These are phyloP conservation scores for Calonectria crousiana DNA, from an alignment of 2,329 filamentous ascomycete species.

Conservation along the genomic window DNA sequence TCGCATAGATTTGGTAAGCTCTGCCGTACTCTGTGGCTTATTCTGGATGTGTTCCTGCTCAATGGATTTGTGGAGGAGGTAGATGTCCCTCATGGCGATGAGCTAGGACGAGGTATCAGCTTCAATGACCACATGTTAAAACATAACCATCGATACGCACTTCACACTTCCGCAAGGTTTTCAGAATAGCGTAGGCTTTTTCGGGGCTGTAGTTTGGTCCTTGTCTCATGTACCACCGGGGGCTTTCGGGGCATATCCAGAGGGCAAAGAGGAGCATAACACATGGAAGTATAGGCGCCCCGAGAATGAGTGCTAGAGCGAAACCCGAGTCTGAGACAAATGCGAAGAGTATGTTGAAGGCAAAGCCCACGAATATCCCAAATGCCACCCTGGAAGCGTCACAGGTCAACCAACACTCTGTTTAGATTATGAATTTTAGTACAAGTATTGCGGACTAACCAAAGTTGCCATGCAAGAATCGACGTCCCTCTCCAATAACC, in stretches of 20 bases:
- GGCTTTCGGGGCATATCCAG: constrained; percentile 55
- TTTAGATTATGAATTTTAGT: constrained; percentile 40
- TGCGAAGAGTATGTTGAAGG: constrained; percentile 34
- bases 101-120: neutral
- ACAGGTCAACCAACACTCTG: constrained; percentile 36
- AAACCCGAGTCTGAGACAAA: neutral
- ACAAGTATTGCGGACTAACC: constrained; percentile 44
- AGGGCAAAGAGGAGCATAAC: constrained; percentile 49
- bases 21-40: neutral
- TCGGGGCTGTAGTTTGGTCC: constrained; percentile 49
- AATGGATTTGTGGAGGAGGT: constrained; percentile 32
- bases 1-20: neutral
- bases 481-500: constrained; percentile 62
- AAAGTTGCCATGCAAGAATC: constrained; percentile 61
- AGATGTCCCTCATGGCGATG: neutral
- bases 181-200: constrained; percentile 50
- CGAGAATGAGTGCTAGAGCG: constrained; percentile 49
- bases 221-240: constrained; percentile 53
- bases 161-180: constrained; percentile 47
- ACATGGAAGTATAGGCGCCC: constrained; percentile 50
- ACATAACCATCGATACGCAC: neutral
- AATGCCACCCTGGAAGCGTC: constrained; percentile 35
- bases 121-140: neutral
- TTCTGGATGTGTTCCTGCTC: neutral
- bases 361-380: constrained; percentile 41